Base-by-base conservation (phyloP, 495 filamentous ascomycete species). In the Friedmanniomyces endolithicus region DNA sequence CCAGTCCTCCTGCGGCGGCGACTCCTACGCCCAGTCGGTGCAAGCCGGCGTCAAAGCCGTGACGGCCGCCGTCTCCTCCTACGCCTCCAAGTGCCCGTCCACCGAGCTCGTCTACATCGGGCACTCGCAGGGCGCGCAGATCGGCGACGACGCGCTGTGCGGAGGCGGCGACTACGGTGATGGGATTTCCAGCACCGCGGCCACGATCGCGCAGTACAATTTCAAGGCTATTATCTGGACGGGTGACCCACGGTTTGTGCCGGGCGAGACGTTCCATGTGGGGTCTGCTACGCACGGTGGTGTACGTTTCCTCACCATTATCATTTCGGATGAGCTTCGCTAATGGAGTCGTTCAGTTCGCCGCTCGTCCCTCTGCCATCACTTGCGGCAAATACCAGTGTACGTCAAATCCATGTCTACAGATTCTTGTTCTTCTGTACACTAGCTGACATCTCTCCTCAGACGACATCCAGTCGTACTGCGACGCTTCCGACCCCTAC, bases 381-480 rank as follows among this genome's bases (percentile, higher is more conserved):
- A 45, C 56, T 24, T 58, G 55, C 34, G 50, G 58, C 43, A 41
- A 48, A 16, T 57, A 41, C 50, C 17, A 55, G 37, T 16, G 8
- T 8, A 35, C 8, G 16, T 35, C 33, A 16, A 35, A 16, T 16
- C 8, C 8, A 16, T 35, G 8, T 35, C 33, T 16, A 35, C 33
- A 35, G 33, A 35, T 35, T 16, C 8, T 8, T 8, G 33, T 8
- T 35, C 33, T 35, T 8, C 16, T 35, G 33, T 16, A 8, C 16
- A 35, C 33, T 8, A 8, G 8, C 33, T 35, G 33, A 8, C 33
- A 35, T 6, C 24, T n/a, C n/a, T n/a, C n/a, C n/a, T n/a, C n/a
- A n/a, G n/a, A n/a, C n/a, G n/a, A n/a, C n/a, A 57, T 61, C 31
- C 53, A 61, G 27, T 40, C 27, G 17, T 62, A 62, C 44, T 62